These are phyloP conservation scores for Epichloe elymi DNA, from an alignment of 2,329 filamentous ascomycete genomes.

Conservation along the genomic window DNA sequence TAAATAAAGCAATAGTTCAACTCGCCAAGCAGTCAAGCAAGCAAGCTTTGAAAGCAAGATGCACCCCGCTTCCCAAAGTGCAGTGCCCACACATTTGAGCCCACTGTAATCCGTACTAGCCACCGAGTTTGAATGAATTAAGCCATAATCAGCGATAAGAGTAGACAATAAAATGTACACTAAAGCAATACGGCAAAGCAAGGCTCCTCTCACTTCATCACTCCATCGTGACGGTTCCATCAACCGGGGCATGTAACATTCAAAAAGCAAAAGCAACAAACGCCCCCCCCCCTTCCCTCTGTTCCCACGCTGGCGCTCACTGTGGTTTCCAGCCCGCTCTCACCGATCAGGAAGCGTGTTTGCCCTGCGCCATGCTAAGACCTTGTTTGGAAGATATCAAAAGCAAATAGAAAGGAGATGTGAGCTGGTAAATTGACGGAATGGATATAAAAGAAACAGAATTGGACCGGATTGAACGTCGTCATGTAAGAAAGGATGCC, in stretches of 20 bases:
- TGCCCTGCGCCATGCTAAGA: conserved; percentile 15
- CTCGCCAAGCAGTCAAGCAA: too few relatives aligned
- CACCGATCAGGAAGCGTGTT: conserved; percentile 21
- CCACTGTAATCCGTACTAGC: too few relatives aligned
- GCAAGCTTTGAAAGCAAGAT: too few relatives aligned
- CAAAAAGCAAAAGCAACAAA: neutral
- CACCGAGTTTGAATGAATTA: too few relatives aligned
- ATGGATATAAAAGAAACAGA: neutral
- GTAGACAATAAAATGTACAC: neutral
- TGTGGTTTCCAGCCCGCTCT: conserved; percentile 20
- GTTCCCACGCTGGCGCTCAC: conserved; percentile 6
- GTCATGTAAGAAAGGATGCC: too few relatives aligned
- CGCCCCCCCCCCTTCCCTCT: too few relatives aligned
- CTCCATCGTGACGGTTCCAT: neutral
- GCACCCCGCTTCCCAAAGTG: too few relatives aligned
- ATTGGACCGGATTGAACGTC: neutral
- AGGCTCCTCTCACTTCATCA: neutral
- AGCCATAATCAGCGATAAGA: too few relatives aligned
- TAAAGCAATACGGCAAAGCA: neutral
- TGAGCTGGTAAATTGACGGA: too few relatives aligned
- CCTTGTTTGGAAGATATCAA: neutral
- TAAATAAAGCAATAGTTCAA: too few relatives aligned
- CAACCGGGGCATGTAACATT: neutral
- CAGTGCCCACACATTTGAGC: too few relatives aligned
- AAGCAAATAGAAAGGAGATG: too few relatives aligned